Conservation (phyloP, 768 basidiomycete species). For the Lentinula aciculospora region DNA sequence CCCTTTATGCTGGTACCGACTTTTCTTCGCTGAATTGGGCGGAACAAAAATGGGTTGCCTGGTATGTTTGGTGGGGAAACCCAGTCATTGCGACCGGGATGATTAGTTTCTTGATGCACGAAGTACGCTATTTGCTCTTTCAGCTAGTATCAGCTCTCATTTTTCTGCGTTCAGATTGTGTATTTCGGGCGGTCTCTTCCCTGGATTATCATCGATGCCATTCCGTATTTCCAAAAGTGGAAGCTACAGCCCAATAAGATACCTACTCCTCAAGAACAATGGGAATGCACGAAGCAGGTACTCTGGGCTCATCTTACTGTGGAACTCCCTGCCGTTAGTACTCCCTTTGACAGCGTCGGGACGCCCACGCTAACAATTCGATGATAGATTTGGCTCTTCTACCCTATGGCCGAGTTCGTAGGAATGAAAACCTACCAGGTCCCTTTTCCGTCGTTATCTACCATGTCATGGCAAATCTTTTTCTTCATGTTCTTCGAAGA, state of each 20-base stretch:
- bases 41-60: slow-evolving; percentile 78
- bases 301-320: slow-evolving; percentile 94
- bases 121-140: slow-evolving; percentile 48
- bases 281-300: slow-evolving; percentile 94
- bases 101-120: slow-evolving; percentile 89
- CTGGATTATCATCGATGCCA: slow-evolving; percentile 92
- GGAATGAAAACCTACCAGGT: slow-evolving; percentile 94
- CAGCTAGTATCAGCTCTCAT: background rate
- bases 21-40: slow-evolving; percentile 57
- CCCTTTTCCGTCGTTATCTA: slow-evolving; percentile 73
- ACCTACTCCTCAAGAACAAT: slow-evolving; percentile 78
- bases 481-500: slow-evolving; percentile 97
- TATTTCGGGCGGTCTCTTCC: slow-evolving; percentile 96
- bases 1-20: slow-evolving; percentile 56
- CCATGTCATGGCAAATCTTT: slow-evolving; percentile 71
- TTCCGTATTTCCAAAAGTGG: slow-evolving; percentile 91
- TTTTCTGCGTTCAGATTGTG: slow-evolving; percentile 59
- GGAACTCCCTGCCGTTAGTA: slow-evolving; percentile 79
- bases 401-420: slow-evolving; percentile 79
- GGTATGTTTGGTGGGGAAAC: slow-evolving; percentile 88
- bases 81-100: slow-evolving; percentile 91
- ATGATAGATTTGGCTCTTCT: slow-evolving; percentile 81
- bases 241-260: slow-evolving; percentile 88
- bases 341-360: background rate
- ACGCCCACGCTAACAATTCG: background rate